Percentiles rank a stretch among this genome's conserved stretches.
Evolutionary conservation across 306 rosid species (phyloP).

Genomic region (Inga laurina): DNA sequence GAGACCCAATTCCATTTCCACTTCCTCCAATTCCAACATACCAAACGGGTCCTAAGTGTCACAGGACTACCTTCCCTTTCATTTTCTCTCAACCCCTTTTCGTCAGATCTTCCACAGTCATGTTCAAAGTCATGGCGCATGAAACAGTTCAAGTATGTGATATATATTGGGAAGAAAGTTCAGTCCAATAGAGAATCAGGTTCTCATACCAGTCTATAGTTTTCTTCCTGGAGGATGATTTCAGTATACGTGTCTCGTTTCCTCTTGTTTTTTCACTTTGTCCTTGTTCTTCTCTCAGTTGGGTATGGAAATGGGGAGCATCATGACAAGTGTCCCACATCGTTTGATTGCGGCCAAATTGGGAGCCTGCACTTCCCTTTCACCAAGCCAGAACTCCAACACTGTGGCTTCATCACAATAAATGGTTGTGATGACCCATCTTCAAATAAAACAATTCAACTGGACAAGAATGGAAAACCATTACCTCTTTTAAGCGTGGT

Average conservation of each 20-base stretch:
- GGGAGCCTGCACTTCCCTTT: slow-evolving; percentile 38
- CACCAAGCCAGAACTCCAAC: slow-evolving; percentile 30
- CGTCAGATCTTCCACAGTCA: slow-evolving; percentile 7
- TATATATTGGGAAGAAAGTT: not conserved
- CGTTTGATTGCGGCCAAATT: slow-evolving; percentile 24
- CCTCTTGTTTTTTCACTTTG: not conserved
- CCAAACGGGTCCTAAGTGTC: too few species aligned
- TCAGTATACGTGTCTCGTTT: not conserved
- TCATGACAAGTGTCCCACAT: slow-evolving; percentile 17
- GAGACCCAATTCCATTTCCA: too few species aligned
- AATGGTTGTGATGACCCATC: slow-evolving; percentile 17
- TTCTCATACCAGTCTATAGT: not conserved
- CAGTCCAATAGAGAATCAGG: not conserved
- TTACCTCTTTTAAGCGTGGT: not conserved
- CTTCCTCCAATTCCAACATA: too few species aligned
- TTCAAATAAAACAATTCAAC: not conserved
- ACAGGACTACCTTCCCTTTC: not conserved
- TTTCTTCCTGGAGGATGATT: not conserved
- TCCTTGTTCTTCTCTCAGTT: not conserved
- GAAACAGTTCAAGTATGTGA: not conserved
- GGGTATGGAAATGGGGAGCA: not conserved
- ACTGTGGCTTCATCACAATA: slow-evolving; percentile 35
- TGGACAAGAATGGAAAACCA: not conserved
- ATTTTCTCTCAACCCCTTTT: not conserved
- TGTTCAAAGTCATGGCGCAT: slow-evolving; percentile 33